Percentiles rank a stretch among this genome's conserved stretches.
These are phyloP conservation scores for Anethum foeniculum DNA, from an alignment of 140 eudicot species.

Conservation along the genomic window DNA sequence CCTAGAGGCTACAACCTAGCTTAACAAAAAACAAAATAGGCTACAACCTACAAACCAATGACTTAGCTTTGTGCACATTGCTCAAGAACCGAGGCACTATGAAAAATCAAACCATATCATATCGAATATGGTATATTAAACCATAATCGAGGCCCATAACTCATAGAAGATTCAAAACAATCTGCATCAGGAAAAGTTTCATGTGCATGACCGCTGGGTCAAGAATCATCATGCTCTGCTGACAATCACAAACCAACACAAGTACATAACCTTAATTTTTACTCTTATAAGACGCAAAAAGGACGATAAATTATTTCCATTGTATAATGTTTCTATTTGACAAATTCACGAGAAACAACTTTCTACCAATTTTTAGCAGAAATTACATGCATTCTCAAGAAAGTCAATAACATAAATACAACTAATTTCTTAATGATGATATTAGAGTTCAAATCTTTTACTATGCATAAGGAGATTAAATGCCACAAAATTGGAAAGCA, in stretches of 20 bases:
- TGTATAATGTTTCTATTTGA: too few species aligned
- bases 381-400: neutral
- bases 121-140: too few species aligned
- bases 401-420: neutral
- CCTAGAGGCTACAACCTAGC: too few species aligned
- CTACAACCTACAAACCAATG: neutral
- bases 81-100: neutral
- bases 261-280: neutral
- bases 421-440: neutral
- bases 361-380: too few species aligned
- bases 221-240: neutral
- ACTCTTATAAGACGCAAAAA: neutral
- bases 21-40: too few species aligned
- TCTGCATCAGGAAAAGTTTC: neutral
- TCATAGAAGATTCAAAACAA: neutral
- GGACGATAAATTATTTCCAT: neutral
- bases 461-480: neutral
- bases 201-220: neutral
- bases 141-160: neutral
- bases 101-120: neutral
- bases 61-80: neutral
- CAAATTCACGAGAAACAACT: neutral
- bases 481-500: neutral
- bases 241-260: neutral
- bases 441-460: neutral